Base-by-base conservation (phyloP, 164 flowering plant species). In the Taxillus chinensis region DNA sequence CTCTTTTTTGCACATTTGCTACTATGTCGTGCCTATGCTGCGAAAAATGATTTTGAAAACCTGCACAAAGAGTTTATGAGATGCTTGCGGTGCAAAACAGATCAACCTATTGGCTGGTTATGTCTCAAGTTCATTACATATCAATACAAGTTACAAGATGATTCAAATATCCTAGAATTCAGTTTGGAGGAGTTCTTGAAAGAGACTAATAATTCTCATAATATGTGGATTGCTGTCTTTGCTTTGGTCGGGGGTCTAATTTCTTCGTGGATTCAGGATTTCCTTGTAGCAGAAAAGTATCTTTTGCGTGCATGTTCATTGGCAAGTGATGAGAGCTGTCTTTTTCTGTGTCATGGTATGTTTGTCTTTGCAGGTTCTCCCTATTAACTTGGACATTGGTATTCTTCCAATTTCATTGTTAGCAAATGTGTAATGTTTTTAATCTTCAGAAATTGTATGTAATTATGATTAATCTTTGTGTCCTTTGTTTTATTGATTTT, bases 281-380 rank as follows among this genome's bases (percentile, higher is more conserved):
- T 80, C 59, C 61, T 73, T 65, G 64, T 55, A 17, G 98, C 98
- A 42, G 84, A 84, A 76, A 80, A 82, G 72, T 74, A 68, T 64
- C 72, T 88, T 57, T 70, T 76, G 12, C 78, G 74, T 70, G 86
- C 82, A 62, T 85, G 89, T 79, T 80, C 84, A 5, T 39, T 78
- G 54, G 74, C 74, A 5, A 67, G 50, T 61, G 52, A 73, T 59
- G 96, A 93, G 60, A 80, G 85, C 70, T 79, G 87, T 68, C 72
- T 82, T 66, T 73, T 71, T 53, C 80, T 92, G 42, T 81, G 85
- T 69, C 92, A 87, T 63, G 98, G 98, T 92, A 87, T 68, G 61
- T 42, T 6, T 60, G n/a, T 61, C 38, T 60, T 37, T 12, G 37
- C 0, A 41, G 14, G 2, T 10, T 50, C 17, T n/a, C n/a, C n/a